A percentile compares a stretch with the other conserved stretches of the same genome.
phyloP scores from a whole-genome alignment of 1,284 basidiomycete species.

The Ceratobasidium sp. region DNA sequence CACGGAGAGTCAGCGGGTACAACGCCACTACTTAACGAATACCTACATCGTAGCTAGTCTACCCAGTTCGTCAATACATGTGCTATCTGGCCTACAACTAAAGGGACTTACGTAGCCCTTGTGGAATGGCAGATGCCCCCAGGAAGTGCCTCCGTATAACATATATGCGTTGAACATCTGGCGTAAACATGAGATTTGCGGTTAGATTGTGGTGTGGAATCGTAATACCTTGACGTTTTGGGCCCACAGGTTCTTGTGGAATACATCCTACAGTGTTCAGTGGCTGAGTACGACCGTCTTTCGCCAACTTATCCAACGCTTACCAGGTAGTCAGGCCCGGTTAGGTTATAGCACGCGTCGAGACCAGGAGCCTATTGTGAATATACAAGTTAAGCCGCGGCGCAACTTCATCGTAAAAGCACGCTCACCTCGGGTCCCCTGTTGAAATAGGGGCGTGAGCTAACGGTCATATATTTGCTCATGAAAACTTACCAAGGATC shows the following conservation, averaged over 20 bases:
- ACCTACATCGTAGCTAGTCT: slow-evolving; percentile 61
- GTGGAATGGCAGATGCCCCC: slow-evolving; percentile 77
- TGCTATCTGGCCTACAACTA: background rate
- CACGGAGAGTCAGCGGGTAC: slow-evolving; percentile 48
- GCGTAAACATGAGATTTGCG: background rate
- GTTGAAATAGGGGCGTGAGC: slow-evolving; percentile 47
- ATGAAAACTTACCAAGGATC: slow-evolving; percentile 64
- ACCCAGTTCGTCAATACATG: background rate
- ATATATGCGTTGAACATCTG: slow-evolving; percentile 73
- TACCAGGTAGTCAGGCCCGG: slow-evolving; percentile 69
- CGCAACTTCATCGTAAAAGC: slow-evolving; percentile 51
- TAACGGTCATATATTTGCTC: slow-evolving; percentile 56
- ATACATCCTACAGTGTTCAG: slow-evolving; percentile 64
- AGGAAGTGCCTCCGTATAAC: slow-evolving; percentile 80
- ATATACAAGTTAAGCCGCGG: background rate
- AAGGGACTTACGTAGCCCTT: slow-evolving; percentile 60
- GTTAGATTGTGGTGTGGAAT: background rate
- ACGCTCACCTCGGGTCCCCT: slow-evolving; percentile 74
- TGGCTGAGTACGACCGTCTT: background rate
- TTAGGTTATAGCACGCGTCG: slow-evolving; percentile 64
- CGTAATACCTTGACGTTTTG: slow-evolving; percentile 74
- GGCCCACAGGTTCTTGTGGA: slow-evolving; percentile 78
- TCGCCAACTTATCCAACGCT: background rate
- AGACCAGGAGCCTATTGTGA: slow-evolving; percentile 55
- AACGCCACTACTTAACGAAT: slow-evolving; percentile 13